Conservation (phyloP, 1,139 yeast species). For the Saccharomycopsis hybrid region DNA sequence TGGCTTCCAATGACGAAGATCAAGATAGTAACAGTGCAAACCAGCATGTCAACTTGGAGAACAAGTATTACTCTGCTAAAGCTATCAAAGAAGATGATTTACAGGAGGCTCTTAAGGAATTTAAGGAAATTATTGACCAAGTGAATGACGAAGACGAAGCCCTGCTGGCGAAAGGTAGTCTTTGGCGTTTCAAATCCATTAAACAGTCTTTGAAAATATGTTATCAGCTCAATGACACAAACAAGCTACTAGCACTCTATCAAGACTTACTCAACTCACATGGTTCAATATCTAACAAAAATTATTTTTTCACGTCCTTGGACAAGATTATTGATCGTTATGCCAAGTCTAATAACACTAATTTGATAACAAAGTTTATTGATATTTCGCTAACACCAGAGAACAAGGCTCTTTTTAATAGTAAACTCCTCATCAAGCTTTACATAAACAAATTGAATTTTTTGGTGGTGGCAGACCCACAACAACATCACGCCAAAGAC, state of each 20-base stretch:
- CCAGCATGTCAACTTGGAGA: conserved; percentile 34
- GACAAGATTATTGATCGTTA: conserved; percentile 22
- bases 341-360: neutral
- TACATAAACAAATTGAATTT: conserved; percentile 2
- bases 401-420: neutral
- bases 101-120: conserved; percentile 38
- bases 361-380: conserved; percentile 26
- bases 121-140: conserved; percentile 31
- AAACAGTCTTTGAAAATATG: conserved; percentile 59
- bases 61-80: conserved; percentile 55
- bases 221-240: conserved; percentile 31
- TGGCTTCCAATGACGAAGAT: conserved; percentile 7
- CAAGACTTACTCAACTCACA: conserved; percentile 28
- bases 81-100: conserved; percentile 54
- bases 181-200: conserved; percentile 42
- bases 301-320: conserved; percentile 33
- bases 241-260: conserved; percentile 31
- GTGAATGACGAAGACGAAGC: no score
- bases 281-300: conserved; percentile 28
- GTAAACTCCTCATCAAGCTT: conserved; percentile 6
- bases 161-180: neutral
- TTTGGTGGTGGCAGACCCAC: neutral
- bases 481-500: no score
- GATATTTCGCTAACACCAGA: conserved; percentile 5
- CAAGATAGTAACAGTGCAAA: no score